These are phyloP conservation scores for Ogataea trehaloabstinens DNA, from an alignment of 805 yeast genomes.

Conservation along the genomic window DNA sequence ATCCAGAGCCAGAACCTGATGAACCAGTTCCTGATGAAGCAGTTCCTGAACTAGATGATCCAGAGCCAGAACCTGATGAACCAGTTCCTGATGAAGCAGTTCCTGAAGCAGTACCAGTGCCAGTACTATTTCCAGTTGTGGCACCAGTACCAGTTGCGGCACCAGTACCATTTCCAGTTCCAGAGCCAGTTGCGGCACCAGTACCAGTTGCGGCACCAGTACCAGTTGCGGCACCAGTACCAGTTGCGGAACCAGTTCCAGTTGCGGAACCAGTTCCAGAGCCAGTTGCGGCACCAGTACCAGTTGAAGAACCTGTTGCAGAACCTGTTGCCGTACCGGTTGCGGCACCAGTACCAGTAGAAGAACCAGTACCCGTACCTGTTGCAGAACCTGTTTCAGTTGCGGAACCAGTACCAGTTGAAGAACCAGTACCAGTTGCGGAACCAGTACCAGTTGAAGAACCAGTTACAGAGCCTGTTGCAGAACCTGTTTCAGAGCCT, in stretches of 20 bases:
- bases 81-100: neutral
- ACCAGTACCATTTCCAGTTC: too few species aligned
- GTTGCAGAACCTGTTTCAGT: neutral
- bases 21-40: too few species aligned
- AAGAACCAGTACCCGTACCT: conserved; percentile 1
- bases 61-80: neutral
- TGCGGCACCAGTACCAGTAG: neutral
- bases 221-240: neutral
- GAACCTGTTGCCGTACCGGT: neutral
- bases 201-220: neutral
- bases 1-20: neutral
- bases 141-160: too few species aligned
- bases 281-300: neutral
- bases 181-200: neutral
- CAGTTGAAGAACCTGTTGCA: neutral
- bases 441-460: neutral
- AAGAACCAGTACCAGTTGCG: neutral
- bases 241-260: neutral
- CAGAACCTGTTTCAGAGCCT: neutral
- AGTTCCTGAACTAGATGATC: too few species aligned
- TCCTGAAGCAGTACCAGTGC: neutral
- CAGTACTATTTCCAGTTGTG: too few species aligned
- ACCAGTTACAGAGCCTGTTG: neutral
- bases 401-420: neutral
- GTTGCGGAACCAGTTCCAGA: conserved; percentile 1